Evolutionary conservation across 2,329 filamentous ascomycete genomes (phyloP), one percentile per base, ranked within the genome.

Genomic region (Teratosphaeriaceae sp.): DNA sequence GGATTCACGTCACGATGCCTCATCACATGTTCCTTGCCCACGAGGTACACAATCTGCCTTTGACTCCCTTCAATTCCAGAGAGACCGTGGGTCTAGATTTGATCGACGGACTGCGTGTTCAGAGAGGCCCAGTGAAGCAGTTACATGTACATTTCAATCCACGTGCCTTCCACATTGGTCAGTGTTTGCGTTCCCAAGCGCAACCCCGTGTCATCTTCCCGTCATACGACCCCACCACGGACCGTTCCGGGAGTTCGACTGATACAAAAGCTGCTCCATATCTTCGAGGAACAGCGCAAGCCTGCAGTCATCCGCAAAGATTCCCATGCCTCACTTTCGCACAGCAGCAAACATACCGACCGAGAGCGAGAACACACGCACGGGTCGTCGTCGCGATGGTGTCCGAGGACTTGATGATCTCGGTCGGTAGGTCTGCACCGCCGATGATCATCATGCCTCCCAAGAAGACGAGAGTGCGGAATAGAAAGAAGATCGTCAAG

Each of bases 401-500:
- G 15, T 29, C 44, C 42, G 40, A 35, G 24, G 24, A 26, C 11
- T 38, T 48, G 19, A 26, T 34, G 16, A 21, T 48, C n/a, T 43
- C 46, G 4, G 9, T 23, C 12, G 38, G 23, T 5, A 20, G 38
- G n/a, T 26, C 22, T 23, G 16, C 16, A 7, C 38, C 18, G 18
- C n/a, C 38, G 16, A 34, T 21, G 20, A 5, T 5, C 18, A 23
- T 21, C 16, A 41, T 23, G 20, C 8, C 38, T 9, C 9, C 16
- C 9, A 39, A 24, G n/a, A 12, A 12, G 8, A 23, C n/a, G n/a
- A 39, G 12, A 19, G n/a, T n/a, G n/a, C n/a, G n/a, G n/a, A 39
- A 27, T 20, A 39, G 15, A 19, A 19, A 19, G 23, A 39, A 24
- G 22, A 24, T 15, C 21, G 24, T 8, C 24, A 27, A 39, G 16